Evolutionary conservation across 2,329 filamentous ascomycete species (phyloP).

Genomic region (Simplicillium sp.): DNA sequence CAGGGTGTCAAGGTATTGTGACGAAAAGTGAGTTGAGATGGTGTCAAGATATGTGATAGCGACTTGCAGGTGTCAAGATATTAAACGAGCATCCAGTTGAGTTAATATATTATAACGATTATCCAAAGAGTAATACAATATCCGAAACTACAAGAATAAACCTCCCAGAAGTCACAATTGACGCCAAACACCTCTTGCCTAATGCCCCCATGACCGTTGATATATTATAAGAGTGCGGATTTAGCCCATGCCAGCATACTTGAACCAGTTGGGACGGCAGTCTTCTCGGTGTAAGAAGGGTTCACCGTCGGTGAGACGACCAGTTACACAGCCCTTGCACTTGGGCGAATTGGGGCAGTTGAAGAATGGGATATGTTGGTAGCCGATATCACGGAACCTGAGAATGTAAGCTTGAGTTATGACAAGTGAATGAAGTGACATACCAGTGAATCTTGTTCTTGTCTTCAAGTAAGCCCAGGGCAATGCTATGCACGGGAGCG

Average conservation of each 20-base stretch:
- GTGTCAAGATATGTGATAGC: too few relatives aligned
- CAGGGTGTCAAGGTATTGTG: too few relatives aligned
- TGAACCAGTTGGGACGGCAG: constrained; percentile 95
- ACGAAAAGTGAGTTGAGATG: too few relatives aligned
- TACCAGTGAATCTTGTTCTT: constrained; percentile 87
- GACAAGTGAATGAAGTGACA: constrained; percentile 20
- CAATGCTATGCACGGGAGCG: constrained; percentile 91
- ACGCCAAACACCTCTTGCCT: too few relatives aligned
- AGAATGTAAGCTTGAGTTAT: constrained; percentile 8
- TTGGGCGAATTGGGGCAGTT: constrained; percentile 97
- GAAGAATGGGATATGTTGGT: constrained; percentile 97
- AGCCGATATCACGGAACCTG: constrained; percentile 98
- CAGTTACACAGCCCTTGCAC: constrained; percentile 78
- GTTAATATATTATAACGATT: not conserved
- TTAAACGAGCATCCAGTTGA: too few relatives aligned
- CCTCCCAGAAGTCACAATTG: not conserved
- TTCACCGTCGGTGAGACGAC: constrained; percentile 82
- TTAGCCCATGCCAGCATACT: constrained; percentile 76
- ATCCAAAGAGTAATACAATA: not conserved
- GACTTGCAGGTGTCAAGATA: too few relatives aligned
- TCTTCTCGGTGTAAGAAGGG: constrained; percentile 81
- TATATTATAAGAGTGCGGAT: constrained; percentile 3
- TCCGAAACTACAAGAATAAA: constrained; percentile 4
- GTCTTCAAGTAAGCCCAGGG: constrained; percentile 85
- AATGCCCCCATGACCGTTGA: not conserved